These are phyloP conservation scores for Anthracocystis walkeri DNA, from an alignment of 1,284 basidiomycete species.

Conservation along the genomic window DNA sequence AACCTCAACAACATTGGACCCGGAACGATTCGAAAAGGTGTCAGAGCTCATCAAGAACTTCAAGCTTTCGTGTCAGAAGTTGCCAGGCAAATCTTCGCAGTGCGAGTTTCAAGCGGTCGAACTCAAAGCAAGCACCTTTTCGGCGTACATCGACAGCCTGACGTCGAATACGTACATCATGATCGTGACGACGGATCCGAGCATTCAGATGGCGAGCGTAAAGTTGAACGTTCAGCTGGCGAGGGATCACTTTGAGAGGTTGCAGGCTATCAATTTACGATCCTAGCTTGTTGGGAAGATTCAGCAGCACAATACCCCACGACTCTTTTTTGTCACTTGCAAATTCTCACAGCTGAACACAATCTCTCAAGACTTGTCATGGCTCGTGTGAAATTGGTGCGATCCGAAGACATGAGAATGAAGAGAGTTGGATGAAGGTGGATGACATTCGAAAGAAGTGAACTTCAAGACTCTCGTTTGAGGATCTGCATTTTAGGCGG, in stretches of 20 bases:
- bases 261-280: constrained; percentile 58
- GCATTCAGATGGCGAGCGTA: constrained; percentile 85
- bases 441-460: background rate
- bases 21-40: constrained; percentile 92
- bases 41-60: constrained; percentile 95
- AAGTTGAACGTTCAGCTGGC: constrained; percentile 85
- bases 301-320: constrained; percentile 14
- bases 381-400: too few relatives aligned
- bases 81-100: constrained; percentile 30
- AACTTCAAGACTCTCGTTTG: constrained; percentile 17
- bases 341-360: background rate
- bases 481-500: constrained; percentile 33
- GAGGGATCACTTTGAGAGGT: constrained; percentile 79
- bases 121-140: constrained; percentile 73
- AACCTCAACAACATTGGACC: constrained; percentile 72
- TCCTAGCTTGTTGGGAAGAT: constrained; percentile 2
- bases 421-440: background rate
- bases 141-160: constrained; percentile 92
- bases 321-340: too few relatives aligned
- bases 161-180: constrained; percentile 95
- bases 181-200: constrained; percentile 86
- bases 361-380: background rate
- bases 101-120: constrained; percentile 67
- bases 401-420: background rate
- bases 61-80: constrained; percentile 80